Evolutionary conservation across 345 rosid species (phyloP).

Genomic region (Eucalyptus leucophloia): DNA sequence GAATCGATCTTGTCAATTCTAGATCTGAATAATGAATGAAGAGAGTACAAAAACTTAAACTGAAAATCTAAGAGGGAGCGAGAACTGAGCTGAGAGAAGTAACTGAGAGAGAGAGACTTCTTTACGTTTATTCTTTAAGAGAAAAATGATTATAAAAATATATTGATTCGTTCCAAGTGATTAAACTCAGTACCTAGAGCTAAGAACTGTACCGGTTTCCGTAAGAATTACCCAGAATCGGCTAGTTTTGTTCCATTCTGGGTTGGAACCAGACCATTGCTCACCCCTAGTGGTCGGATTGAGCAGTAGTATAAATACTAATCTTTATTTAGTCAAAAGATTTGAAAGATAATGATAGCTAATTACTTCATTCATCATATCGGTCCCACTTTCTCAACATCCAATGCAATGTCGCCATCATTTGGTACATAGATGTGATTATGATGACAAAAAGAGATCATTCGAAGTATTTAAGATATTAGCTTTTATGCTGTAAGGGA

Average conservation of each 20-base stretch:
- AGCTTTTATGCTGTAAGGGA: background rate
- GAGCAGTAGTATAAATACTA: background rate
- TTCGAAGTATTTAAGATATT: background rate
- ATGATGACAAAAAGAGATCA: background rate
- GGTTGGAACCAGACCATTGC: background rate
- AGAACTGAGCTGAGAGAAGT: background rate
- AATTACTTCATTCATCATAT: background rate
- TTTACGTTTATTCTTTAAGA: too few species aligned
- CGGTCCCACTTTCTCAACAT: background rate
- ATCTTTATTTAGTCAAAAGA: background rate
- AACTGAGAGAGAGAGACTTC: background rate
- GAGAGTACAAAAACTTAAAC: background rate
- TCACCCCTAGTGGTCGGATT: background rate
- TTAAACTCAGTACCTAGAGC: too few species aligned
- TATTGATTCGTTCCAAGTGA: too few species aligned
- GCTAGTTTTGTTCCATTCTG: background rate
- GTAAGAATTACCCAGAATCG: fast-evolving
- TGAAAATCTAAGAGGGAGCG: background rate
- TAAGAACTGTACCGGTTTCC: fast-evolving
- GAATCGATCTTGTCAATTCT: background rate
- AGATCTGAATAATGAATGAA: background rate
- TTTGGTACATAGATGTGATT: background rate
- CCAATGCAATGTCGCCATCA: background rate
- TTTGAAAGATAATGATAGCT: background rate
- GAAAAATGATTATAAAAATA: too few species aligned